Evolutionary conservation across 495 filamentous ascomycete species (phyloP), one percentile per base, ranked within the genome.

Genomic region (Umbilicaria muhlenbergii): DNA sequence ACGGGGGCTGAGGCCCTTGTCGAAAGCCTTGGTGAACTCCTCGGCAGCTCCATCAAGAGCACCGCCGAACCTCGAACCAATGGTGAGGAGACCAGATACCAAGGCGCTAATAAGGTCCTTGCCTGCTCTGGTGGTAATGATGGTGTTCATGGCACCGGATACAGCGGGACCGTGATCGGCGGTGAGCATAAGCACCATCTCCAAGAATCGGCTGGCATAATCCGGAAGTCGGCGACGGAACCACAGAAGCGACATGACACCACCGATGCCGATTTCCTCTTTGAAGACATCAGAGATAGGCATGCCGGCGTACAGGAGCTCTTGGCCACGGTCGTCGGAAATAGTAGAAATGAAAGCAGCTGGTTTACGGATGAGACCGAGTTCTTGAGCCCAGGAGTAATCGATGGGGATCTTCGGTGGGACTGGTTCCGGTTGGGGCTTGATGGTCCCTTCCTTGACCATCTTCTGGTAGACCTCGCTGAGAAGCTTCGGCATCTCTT

Each of bases 121-220:
- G 58, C 91, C 91, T 44, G 91, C 91, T 78, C 91, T 81, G 38
- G 91, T 98, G 43, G 91, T 98, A 64, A 98, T 96, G 66, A 98
- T 98, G 50, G 91, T 98, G 80, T 98, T 98, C 91, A 98, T 98
- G 55, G 91, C 91, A 70, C 91, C 91, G 51, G 91, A 98, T 48
- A 98, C 91, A 57, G 91, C 91, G 36, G 91, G 91, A 66, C 91
- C 91, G 77, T 98, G 91, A 60, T 98, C 91, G 53, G 91, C 91
- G 55, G 91, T 98, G 60, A 98, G 77, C 91, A 98, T 98, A 63
- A 98, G 87, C 52, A 98, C 92, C 91, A 98, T 98, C 75, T 98
- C 91, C 51, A 98, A 68, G 78, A 98, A 98, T 71, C 91, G 92
- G 73, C 86, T 86, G 54, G 91, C 92, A 59, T 94, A 95, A 54